phyloP scores from a whole-genome alignment of 1,284 basidiomycete species.

The Phlebopus sp. region DNA sequence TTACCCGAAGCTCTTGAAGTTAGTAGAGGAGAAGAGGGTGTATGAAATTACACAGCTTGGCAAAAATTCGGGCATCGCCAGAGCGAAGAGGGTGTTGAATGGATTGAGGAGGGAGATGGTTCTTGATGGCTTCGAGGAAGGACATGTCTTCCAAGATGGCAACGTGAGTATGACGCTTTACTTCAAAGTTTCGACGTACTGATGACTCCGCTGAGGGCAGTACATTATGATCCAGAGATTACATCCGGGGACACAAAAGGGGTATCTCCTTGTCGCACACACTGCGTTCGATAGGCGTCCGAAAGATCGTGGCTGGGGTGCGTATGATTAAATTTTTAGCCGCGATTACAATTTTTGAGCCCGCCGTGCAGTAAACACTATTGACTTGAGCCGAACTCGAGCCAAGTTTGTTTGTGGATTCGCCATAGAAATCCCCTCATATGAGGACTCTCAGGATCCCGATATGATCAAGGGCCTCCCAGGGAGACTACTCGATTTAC shows the following conservation, averaged over 20 bases:
- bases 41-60: slow-evolving; percentile 65
- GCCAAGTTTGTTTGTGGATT: slow-evolving; percentile 82
- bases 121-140: slow-evolving; percentile 77
- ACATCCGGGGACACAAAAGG: slow-evolving; percentile 86
- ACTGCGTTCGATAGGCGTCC: slow-evolving; percentile 82
- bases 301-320: slow-evolving; percentile 77
- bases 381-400: slow-evolving; percentile 77
- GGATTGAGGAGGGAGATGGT: slow-evolving; percentile 89
- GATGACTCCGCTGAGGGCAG: slow-evolving; percentile 28
- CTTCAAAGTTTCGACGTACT: slow-evolving; percentile 5
- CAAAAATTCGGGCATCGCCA: slow-evolving; percentile 69
- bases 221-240: slow-evolving; percentile 91
- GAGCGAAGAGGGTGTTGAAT: slow-evolving; percentile 82
- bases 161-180: slow-evolving; percentile 55
- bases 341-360: background rate
- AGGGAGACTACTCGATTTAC: slow-evolving; percentile 65
- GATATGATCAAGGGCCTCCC: slow-evolving; percentile 71
- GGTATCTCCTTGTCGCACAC: slow-evolving; percentile 87
- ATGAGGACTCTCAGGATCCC: slow-evolving; percentile 55
- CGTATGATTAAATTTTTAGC: slow-evolving; percentile 13
- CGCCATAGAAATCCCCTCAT: slow-evolving; percentile 64
- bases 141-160: slow-evolving; percentile 93
- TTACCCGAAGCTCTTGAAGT: slow-evolving; percentile 87
- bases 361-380: slow-evolving; percentile 62
- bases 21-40: slow-evolving; percentile 78